Base-by-base conservation (phyloP, 2,329 filamentous ascomycete species). In the Gnomoniopsis sp. region DNA sequence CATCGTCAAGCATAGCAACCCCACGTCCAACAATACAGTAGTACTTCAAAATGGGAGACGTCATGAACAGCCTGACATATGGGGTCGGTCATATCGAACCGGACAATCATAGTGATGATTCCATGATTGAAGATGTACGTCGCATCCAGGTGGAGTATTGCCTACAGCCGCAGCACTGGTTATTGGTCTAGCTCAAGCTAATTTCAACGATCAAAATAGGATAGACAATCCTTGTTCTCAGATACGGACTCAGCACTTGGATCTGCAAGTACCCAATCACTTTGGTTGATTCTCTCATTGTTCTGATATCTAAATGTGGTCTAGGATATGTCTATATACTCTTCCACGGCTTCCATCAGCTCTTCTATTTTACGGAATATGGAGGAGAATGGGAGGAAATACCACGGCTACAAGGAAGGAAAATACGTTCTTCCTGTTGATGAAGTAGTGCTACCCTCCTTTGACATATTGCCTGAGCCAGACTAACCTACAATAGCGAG, bases 331-430 rank as follows among this genome's bases (percentile, higher is more conserved):
- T 70, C 69, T 33, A 53, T 71, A 15, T 67, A 66, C 53, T 71
- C 69, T 15, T 71, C 69, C 1, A 71, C 69, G 1, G 68, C 69
- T n/a, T 71, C 69, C 6, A 62, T 71, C 17, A 63, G 69, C 8
- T 71, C 69, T 19, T 70, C 68, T 34, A 64, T 71, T 30, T 52
- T 68, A 30, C 65, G 64, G 19, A 65, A 65, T 2, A 66, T 66
- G 33, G 66, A 70, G 50, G 71, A 74, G 53, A 75, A 76, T 50
- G 74, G 73, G 23, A 68, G 74, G 19, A 69, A 70, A 51, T 76
- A 76, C 55, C 73, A 75, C 55, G 69, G 67, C 8, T 74, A 71
- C 62, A 73, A 72, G 57, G 70, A 71, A 21, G 73, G 72, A n/a
- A 69, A 70, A 55, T 75, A 75, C 47, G 64, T 70, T 1, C 64